phyloP scores from a whole-genome alignment of 2,329 filamentous ascomycete species.

The Drechslerella dactyloides region DNA sequence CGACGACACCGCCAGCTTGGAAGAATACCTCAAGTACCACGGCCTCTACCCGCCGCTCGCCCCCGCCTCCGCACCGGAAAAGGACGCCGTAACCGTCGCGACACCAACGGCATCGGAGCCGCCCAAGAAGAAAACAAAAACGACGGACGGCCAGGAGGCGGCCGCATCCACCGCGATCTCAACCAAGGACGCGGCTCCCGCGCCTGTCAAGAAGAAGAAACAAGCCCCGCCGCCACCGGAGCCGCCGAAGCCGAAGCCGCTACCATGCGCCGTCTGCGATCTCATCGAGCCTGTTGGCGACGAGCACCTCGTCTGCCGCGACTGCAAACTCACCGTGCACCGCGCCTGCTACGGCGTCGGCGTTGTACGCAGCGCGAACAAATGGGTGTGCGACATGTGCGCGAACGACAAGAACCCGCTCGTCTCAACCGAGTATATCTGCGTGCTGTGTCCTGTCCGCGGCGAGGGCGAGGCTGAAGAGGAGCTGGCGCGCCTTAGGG shows the following conservation, averaged over 20 bases:
- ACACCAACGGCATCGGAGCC: conserved; percentile 60
- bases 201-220: conserved; percentile 59
- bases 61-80: conserved; percentile 47
- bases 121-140: conserved; percentile 71
- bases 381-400: conserved; percentile 97
- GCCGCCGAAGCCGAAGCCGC: conserved; percentile 74
- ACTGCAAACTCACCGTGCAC: conserved; percentile 91
- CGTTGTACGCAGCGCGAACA: conserved; percentile 69
- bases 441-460: conserved; percentile 85
- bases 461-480: conserved; percentile 66
- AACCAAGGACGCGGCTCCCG: conserved; percentile 57
- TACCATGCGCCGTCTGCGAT: conserved; percentile 86
- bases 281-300: conserved; percentile 74
- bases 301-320: conserved; percentile 77
- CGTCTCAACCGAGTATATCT: conserved; percentile 82
- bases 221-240: conserved; percentile 72
- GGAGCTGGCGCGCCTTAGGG: conserved; percentile 37
- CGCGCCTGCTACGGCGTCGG: conserved; percentile 90
- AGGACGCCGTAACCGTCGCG: conserved; percentile 53
- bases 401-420: conserved; percentile 89
- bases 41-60: conserved; percentile 54
- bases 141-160: conserved; percentile 57
- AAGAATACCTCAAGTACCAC: conserved; percentile 13
- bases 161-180: conserved; percentile 59
- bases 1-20: conserved; percentile 59